phyloP scores from a whole-genome alignment of 345 rosid species.

The Kernera saxatilis region DNA sequence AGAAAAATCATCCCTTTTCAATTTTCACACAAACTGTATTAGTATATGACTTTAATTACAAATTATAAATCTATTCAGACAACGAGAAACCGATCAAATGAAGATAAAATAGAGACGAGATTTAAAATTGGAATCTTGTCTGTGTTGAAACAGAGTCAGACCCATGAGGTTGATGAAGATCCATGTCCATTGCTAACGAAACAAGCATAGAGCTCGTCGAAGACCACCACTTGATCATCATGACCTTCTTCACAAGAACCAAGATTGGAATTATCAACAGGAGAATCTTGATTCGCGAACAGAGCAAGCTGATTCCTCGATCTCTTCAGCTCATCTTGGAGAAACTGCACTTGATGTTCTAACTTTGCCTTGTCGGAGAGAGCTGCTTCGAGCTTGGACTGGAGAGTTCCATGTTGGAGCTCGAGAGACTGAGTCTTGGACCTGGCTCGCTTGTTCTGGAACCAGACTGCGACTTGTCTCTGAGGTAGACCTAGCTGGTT shows the following conservation, averaged over 20 bases:
- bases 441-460: constrained; percentile 90
- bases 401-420: constrained; percentile 48
- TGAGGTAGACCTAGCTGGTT: constrained; percentile 63
- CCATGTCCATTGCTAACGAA: constrained; percentile 41
- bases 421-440: constrained; percentile 81
- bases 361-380: constrained; percentile 50
- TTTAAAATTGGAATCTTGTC: neutral
- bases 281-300: constrained; percentile 22
- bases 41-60: neutral
- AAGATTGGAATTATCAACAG: constrained; percentile 25
- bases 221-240: constrained; percentile 36
- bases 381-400: constrained; percentile 49
- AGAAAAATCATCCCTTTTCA: neutral
- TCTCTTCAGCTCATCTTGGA: constrained; percentile 58
- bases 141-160: constrained; percentile 21
- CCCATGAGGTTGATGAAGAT: constrained; percentile 44
- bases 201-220: constrained; percentile 74
- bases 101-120: neutral
- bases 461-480: constrained; percentile 89
- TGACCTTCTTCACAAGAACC: constrained; percentile 33
- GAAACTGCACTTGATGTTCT: constrained; percentile 59
- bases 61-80: neutral
- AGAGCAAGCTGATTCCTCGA: constrained; percentile 41
- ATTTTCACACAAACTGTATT: neutral
- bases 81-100: neutral